Base-by-base conservation (phyloP, 352 stramenopile genomes). In the Globisporangium nodosum region DNA sequence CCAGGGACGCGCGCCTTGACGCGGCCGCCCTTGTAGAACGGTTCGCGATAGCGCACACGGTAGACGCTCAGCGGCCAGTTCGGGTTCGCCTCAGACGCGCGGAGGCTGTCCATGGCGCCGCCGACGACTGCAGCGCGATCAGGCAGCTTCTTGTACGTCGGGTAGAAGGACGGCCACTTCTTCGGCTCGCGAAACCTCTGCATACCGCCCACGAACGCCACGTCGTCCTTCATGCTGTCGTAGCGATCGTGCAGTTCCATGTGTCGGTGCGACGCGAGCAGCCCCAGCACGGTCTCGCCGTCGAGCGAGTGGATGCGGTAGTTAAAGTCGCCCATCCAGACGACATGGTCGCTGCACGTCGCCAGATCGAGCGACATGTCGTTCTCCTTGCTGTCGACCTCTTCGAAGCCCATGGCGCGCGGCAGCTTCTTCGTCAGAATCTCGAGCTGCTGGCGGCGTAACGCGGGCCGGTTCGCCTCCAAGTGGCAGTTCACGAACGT, bases 261-360 rank as follows among this genome's bases (percentile, higher is more conserved):
- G 24, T 85, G 63, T 16, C 74, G 68, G 11, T 74, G 61, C 11
- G 67, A 63, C 37, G 52, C 64, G 8, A 92, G 51, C 13, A 82
- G 56, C 20, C 62, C 61, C n/a, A 87, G 51, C 56, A 88, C 77
- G 8, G 77, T 68, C 35, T 76, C 64, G 0, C 73, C 71, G 31
- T 78, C 74, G 11, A 86, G 63, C 5, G 61, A 69, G 31, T 81
- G 64, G 54, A 89, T 76, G 9, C 76, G 76, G 64, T 91, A 92
- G 66, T 90, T 91, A 40, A 94, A 81, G 61, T 94, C 81, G 3
- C 85, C 85, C 69, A 90, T 85, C 80, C 81, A 90, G 31, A 94
- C 65, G 8, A 92, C 70, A 52, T 94, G 80, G 55, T 90, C 73
- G 31, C 85, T 90, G 52, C 81, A 73, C 11, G 61, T 71, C 3